phyloP scores from a whole-genome alignment of 768 basidiomycete species.

The Trametes cingulata region DNA sequence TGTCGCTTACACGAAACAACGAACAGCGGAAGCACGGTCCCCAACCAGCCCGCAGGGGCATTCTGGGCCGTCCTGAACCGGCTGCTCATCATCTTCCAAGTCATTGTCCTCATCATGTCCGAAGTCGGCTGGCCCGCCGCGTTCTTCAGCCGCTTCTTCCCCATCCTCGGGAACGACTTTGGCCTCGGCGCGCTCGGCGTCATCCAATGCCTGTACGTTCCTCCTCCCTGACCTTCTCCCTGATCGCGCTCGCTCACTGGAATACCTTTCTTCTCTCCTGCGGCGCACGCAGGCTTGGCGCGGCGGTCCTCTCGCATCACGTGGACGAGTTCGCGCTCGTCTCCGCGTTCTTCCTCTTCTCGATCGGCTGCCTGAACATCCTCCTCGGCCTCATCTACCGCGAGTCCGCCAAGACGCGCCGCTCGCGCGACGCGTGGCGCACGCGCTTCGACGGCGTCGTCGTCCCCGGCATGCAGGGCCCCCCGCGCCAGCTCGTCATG shows the following conservation, averaged over 20 bases:
- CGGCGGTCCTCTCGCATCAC: slow-evolving; percentile 54
- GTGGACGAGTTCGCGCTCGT: slow-evolving; percentile 90
- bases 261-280: neutral
- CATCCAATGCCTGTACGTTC: slow-evolving; percentile 67
- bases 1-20: neutral
- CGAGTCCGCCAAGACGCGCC: slow-evolving; percentile 60
- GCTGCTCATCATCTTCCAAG: slow-evolving; percentile 84
- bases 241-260: neutral
- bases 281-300: slow-evolving; percentile 46
- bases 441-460: slow-evolving; percentile 54
- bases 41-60: slow-evolving; percentile 85
- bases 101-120: slow-evolving; percentile 76
- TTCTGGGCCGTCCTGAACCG: slow-evolving; percentile 92
- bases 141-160: slow-evolving; percentile 85
- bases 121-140: slow-evolving; percentile 78
- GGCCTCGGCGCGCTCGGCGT: slow-evolving; percentile 86
- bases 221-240: neutral
- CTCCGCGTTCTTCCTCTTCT: slow-evolving; percentile 89
- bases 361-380: slow-evolving; percentile 85
- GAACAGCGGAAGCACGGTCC: slow-evolving; percentile 72
- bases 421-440: slow-evolving; percentile 72
- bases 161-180: slow-evolving; percentile 80
- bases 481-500: slow-evolving; percentile 21
- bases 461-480: slow-evolving; percentile 33
- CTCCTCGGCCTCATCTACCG: slow-evolving; percentile 73